Evolutionary conservation across 257 asterid genomes (phyloP), one percentile per base, ranked within the genome.

Genomic region (Solanum stenotomum): DNA sequence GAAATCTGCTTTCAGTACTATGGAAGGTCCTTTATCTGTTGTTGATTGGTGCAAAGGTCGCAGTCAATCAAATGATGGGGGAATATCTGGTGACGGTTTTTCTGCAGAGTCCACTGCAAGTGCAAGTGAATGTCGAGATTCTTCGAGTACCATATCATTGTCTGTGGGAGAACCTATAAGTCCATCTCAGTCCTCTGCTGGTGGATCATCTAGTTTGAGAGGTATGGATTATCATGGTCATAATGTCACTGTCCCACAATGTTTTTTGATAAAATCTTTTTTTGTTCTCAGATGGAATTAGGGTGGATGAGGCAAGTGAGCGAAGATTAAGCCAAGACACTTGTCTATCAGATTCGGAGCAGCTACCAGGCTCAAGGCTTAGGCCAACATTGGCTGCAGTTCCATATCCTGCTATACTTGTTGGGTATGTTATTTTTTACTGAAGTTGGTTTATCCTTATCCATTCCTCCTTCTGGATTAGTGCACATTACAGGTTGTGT

Each of bases 11-110:
- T 97, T 97, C 89, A 92, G 95, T 91, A 92, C 92, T 89, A 92
- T 93, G 90, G 99, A 97, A 90, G 99, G 99, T 89, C 99, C 99
- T 75, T 90, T 97, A 38, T 92, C 98, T 83, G 96, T 97, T 70
- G 93, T 89, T 38, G 99, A 97, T 92, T 97, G 99, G 99, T 97
- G 99, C 91, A 97, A 94, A 94, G 99, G 99, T 85, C 97, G 98
- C 88, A 92, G 92, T 93, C 94, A 92, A 88, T 93, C 95, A 91
- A 86, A 49, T 92, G 99, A 97, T 90, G 89, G 93, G 31, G 98
- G 96, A 89, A 90, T 91, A 87, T 42, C 90, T 25, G 93, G 93
- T 40, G 99, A 97, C 86, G 99, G 98, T 74, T 91, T 93, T 89
- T 95, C 95, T 90, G 94, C 95, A 14, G 99, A 97, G 93, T 95